Evolutionary conservation across 2,329 filamentous ascomycete genomes (phyloP).

Genomic region (Biscogniauxia marginata): DNA sequence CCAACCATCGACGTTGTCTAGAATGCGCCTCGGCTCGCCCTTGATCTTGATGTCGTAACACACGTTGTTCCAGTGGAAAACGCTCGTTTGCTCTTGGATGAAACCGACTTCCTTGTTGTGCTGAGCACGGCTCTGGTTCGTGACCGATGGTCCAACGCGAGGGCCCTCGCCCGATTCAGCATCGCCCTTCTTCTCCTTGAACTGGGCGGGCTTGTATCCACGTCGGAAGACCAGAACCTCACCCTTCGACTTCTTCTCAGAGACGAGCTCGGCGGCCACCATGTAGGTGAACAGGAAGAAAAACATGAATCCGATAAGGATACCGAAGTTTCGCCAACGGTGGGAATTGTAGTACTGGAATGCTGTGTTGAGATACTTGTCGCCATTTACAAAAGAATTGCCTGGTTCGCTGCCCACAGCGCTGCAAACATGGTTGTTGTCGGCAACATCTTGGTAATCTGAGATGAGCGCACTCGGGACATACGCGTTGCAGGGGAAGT

Average conservation of each 20-base stretch:
- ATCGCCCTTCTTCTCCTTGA: slow-evolving; percentile 62
- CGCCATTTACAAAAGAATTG: slow-evolving; percentile 51
- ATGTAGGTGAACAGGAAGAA: slow-evolving; percentile 64
- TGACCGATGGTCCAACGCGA: slow-evolving; percentile 45
- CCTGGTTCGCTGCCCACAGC: slow-evolving; percentile 59
- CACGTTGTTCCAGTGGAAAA: slow-evolving; percentile 84
- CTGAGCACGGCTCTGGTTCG: slow-evolving; percentile 42
- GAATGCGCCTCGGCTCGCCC: slow-evolving; percentile 67
- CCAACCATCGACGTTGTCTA: slow-evolving; percentile 88
- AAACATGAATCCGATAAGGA: slow-evolving; percentile 63
- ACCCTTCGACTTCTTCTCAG: slow-evolving; percentile 69
- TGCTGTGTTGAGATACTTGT: slow-evolving; percentile 51
- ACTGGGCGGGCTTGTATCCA: slow-evolving; percentile 59
- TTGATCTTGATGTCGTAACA: slow-evolving; percentile 81
- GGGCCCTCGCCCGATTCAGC: slow-evolving; percentile 51
- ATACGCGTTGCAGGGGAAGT: slow-evolving; percentile 53
- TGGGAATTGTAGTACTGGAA: slow-evolving; percentile 59
- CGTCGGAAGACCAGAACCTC: slow-evolving; percentile 74
- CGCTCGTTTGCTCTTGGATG: slow-evolving; percentile 61
- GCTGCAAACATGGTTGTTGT: slow-evolving; percentile 53
- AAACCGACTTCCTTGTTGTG: slow-evolving; percentile 39
- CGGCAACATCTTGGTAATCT: slow-evolving; percentile 37
- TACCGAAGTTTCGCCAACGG: slow-evolving; percentile 71
- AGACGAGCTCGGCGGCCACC: slow-evolving; percentile 62
- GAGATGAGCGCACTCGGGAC: slow-evolving; percentile 41